Conservation (phyloP, 2,329 filamentous ascomycete genomes). For the Cercospora canescens region DNA sequence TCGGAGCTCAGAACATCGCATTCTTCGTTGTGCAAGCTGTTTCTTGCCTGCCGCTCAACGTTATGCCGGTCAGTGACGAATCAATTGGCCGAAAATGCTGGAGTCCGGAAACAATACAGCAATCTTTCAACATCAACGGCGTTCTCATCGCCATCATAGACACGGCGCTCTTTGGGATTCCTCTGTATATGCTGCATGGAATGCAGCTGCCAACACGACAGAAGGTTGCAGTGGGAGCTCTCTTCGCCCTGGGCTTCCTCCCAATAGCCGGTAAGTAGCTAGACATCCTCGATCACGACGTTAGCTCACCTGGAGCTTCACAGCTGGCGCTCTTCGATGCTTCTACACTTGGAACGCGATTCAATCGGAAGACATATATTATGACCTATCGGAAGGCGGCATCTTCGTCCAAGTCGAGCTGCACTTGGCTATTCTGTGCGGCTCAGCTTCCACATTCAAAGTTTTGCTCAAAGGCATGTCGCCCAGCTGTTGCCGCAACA, state of each 20-base stretch:
- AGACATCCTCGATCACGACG: background rate
- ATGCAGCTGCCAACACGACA: constrained; percentile 12
- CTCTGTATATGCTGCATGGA: constrained; percentile 17
- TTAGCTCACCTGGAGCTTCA: background rate
- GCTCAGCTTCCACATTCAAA: constrained; percentile 19
- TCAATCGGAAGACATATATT: constrained; percentile 10
- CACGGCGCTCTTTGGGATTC: constrained; percentile 14
- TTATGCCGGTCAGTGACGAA: background rate
- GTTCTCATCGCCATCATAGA: constrained; percentile 10
- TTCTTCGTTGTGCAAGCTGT: constrained; percentile 10
- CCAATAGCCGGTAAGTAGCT: constrained; percentile 15
- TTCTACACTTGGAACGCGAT: constrained; percentile 20
- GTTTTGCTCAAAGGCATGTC: constrained; percentile 16
- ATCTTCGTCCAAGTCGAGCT: constrained; percentile 20
- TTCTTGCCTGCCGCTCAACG: constrained; percentile 10
- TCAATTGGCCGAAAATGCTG: constrained; percentile 7
- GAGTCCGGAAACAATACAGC: constrained; percentile 8
- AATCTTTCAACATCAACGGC: constrained; percentile 16
- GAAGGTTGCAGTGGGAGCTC: constrained; percentile 13
- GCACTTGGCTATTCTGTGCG: constrained; percentile 20
- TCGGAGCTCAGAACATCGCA: constrained; percentile 6
- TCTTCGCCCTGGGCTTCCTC: constrained; percentile 18
- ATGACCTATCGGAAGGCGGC: constrained; percentile 6
- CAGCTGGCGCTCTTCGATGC: constrained; percentile 18
- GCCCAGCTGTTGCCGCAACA: constrained; percentile 7